phyloP scores from a whole-genome alignment of 116 monocot genomes.

The Trichopus zeylanicus region DNA sequence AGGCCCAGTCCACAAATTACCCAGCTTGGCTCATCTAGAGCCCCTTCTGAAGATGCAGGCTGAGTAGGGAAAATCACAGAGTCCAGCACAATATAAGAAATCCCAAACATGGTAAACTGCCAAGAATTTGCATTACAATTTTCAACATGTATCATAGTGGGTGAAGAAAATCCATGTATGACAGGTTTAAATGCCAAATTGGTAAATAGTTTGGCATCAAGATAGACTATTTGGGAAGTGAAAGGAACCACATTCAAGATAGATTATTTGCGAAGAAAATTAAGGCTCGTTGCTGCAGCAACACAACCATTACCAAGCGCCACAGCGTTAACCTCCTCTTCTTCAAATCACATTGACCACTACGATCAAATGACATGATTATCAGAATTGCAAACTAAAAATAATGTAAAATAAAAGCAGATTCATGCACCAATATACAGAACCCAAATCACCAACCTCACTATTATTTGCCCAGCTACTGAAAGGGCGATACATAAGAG shows the following conservation, averaged over 20 bases:
- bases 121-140: not conserved
- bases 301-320: constrained; percentile 83
- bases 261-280: constrained; percentile 74
- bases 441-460: constrained; percentile 42
- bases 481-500: constrained; percentile 98
- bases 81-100: too few species aligned
- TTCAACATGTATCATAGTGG: not conserved
- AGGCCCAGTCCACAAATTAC: too few species aligned
- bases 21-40: too few species aligned
- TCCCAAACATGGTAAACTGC: too few species aligned
- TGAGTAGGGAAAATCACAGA: too few species aligned
- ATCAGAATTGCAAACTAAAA: too few species aligned
- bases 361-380: constrained; percentile 20
- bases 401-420: not conserved
- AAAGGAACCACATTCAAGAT: too few species aligned
- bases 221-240: too few species aligned
- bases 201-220: too few species aligned
- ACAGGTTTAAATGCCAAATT: too few species aligned
- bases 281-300: constrained; percentile 74
- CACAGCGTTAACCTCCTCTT: constrained; percentile 92
- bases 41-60: too few species aligned
- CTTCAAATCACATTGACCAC: constrained; percentile 99
- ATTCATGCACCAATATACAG: not conserved
- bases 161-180: too few species aligned
- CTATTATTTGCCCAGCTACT: constrained; percentile 99